A percentile compares a stretch with the other conserved stretches of the same genome.
These are phyloP conservation scores for Tolypocladium amazonense DNA, from an alignment of 2,329 filamentous ascomycete species.

Conservation along the genomic window DNA sequence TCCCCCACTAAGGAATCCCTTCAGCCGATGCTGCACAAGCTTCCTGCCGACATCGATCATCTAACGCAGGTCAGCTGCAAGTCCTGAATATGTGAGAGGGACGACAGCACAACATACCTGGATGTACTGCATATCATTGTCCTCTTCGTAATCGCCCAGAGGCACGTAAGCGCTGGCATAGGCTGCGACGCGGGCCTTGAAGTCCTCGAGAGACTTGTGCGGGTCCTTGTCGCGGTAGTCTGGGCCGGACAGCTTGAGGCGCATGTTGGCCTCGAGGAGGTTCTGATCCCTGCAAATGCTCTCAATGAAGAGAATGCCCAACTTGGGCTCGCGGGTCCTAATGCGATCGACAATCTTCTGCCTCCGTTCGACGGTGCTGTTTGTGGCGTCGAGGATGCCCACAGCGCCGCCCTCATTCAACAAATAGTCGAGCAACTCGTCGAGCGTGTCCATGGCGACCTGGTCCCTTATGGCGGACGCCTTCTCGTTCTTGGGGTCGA, in stretches of 20 bases:
- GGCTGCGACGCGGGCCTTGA: constrained; percentile 81
- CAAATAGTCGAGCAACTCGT: constrained; percentile 87
- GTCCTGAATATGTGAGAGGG: not conserved
- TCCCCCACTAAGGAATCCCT: constrained; percentile 83
- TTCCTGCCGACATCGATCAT: constrained; percentile 98
- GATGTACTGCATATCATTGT: constrained; percentile 86
- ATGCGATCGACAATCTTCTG: constrained; percentile 77
- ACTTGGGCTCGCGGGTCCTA: constrained; percentile 68
- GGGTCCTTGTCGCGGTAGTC: constrained; percentile 96
- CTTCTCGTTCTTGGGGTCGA: constrained; percentile 77
- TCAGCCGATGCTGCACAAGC: constrained; percentile 79
- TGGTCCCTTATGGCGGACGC: constrained; percentile 81
- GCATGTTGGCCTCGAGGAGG: constrained; percentile 92
- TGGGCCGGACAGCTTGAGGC: constrained; percentile 86
- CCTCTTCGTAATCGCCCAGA: constrained; percentile 82
- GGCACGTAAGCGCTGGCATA: constrained; percentile 94
- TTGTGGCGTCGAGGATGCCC: constrained; percentile 93
- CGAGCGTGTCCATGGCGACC: constrained; percentile 81
- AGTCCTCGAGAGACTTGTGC: constrained; percentile 71
- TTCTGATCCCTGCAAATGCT: constrained; percentile 80
- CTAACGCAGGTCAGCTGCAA: constrained; percentile 26
- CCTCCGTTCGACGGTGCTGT: constrained; percentile 81
- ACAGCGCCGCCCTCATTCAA: constrained; percentile 74
- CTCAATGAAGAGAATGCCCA: constrained; percentile 92
- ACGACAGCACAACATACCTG: constrained; percentile 37